Percentiles rank a stretch among this genome's conserved stretches.
phyloP scores from a whole-genome alignment of 1,139 yeast species.

The Blastobotrys persicus region DNA sequence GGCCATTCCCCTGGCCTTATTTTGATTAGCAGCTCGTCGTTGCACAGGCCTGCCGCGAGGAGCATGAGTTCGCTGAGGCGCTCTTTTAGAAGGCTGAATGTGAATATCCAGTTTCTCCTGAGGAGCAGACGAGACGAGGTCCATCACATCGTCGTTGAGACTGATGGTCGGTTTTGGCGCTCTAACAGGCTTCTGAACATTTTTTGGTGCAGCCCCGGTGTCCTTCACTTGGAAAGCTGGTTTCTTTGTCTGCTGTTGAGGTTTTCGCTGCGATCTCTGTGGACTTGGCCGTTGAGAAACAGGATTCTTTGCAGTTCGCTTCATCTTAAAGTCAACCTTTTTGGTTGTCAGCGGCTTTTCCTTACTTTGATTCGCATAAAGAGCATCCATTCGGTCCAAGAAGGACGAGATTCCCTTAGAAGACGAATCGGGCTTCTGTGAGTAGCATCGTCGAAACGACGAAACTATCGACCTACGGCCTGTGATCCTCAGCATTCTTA shows the following conservation, averaged over 20 bases:
- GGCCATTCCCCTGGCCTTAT: background rate
- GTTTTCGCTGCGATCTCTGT: slow-evolving; percentile 6
- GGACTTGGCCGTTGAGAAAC: background rate
- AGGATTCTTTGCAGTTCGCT: background rate
- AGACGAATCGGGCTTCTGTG: slow-evolving; percentile 7
- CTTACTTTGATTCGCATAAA: slow-evolving; percentile 13
- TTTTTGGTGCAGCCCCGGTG: background rate
- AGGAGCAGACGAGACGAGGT: slow-evolving; percentile 1
- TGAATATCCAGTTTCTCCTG: slow-evolving; percentile 6
- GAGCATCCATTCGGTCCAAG: slow-evolving; percentile 18
- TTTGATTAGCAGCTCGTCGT: background rate
- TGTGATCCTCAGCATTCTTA: background rate
- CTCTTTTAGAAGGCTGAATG: slow-evolving; percentile 4
- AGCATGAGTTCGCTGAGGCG: background rate
- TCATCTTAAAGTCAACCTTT: slow-evolving; percentile 12
- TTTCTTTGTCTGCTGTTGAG: background rate
- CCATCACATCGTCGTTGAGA: slow-evolving; percentile 10
- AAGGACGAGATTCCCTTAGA: slow-evolving; percentile 14
- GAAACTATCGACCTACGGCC: background rate
- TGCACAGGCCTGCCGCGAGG: background rate
- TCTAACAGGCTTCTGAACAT: background rate
- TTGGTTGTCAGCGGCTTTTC: slow-evolving; percentile 5
- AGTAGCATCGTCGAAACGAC: slow-evolving; percentile 9
- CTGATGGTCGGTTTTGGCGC: slow-evolving; percentile 6
- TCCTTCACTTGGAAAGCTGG: background rate